phyloP scores from a whole-genome alignment of 1,284 basidiomycete species.

The Stereum hirsutum region DNA sequence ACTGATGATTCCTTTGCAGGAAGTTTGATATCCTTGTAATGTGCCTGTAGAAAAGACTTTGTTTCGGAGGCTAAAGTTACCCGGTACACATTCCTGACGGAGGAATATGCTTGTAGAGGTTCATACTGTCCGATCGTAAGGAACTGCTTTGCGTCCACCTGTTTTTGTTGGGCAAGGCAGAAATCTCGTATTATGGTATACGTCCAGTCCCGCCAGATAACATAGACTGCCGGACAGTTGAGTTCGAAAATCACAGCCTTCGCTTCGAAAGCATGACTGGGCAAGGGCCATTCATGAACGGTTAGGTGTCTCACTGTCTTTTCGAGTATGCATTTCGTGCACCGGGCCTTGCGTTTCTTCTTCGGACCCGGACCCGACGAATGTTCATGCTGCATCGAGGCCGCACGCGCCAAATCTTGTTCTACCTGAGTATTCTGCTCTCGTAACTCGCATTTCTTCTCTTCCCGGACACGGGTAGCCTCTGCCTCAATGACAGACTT shows the following conservation, averaged over 20 bases:
- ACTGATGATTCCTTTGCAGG: constrained; percentile 16
- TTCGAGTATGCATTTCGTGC: constrained; percentile 22
- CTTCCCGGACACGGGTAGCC: constrained; percentile 1
- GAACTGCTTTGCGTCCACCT: not conserved
- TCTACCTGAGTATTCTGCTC: not conserved
- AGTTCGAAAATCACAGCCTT: constrained; percentile 36
- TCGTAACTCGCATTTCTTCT: constrained; percentile 2
- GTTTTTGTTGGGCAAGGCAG: constrained; percentile 10
- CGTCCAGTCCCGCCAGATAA: constrained; percentile 34
- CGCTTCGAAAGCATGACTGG: constrained; percentile 15
- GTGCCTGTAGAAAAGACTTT: constrained; percentile 28
- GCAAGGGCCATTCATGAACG: constrained; percentile 42
- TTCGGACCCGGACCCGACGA: not conserved
- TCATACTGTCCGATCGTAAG: not conserved
- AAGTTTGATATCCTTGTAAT: constrained; percentile 23
- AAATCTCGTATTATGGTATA: constrained; percentile 26
- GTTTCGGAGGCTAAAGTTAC: constrained; percentile 29
- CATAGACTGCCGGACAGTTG: constrained; percentile 26
- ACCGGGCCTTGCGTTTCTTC: too few relatives aligned
- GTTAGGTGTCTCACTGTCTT: constrained; percentile 14
- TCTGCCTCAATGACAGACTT: constrained; percentile 17
- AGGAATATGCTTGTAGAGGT: constrained; percentile 1
- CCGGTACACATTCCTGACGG: too few relatives aligned
- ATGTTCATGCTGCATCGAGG: constrained; percentile 2
- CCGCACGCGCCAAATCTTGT: not conserved